Conservation (phyloP, 768 basidiomycete genomes). For the Leccinum rimulosum region DNA sequence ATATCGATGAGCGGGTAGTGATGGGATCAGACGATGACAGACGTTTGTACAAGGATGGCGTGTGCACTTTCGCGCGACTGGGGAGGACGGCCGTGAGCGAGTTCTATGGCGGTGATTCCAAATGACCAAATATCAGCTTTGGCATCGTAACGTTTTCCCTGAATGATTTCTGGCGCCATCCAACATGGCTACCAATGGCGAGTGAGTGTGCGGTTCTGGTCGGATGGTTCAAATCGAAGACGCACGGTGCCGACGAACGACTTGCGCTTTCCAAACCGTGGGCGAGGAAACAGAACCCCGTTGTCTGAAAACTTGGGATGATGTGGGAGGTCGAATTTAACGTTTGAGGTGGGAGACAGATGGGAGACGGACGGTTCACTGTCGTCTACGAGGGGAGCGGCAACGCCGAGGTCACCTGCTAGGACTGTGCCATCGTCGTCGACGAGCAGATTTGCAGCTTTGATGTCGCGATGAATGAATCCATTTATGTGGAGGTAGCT, state of each 20-base stretch:
- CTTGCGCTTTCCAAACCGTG: constrained; percentile 71
- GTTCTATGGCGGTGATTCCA: constrained; percentile 91
- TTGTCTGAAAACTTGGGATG: constrained; percentile 3
- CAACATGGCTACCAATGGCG: constrained; percentile 65
- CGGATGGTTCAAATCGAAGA: constrained; percentile 2
- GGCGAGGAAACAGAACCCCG: constrained; percentile 27
- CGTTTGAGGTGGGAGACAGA: constrained; percentile 27
- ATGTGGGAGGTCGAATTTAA: constrained; percentile 35
- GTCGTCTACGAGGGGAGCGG: constrained; percentile 77
- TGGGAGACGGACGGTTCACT: constrained; percentile 37
- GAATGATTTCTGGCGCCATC: constrained; percentile 96
- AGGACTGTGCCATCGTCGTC: constrained; percentile 90
- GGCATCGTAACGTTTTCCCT: constrained; percentile 79
- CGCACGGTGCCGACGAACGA: constrained; percentile 90
- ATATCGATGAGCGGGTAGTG: constrained; percentile 1
- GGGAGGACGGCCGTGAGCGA: constrained; percentile 87
- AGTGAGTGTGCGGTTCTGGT: constrained; percentile 1
- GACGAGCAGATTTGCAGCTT: constrained; percentile 90
- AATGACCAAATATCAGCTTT: constrained; percentile 96
- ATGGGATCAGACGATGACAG: constrained; percentile 15
- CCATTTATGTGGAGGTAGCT: constrained; percentile 89
- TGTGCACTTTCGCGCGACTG: constrained; percentile 72
- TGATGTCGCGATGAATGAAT: constrained; percentile 91
- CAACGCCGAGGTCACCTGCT: constrained; percentile 90
- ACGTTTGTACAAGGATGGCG: constrained; percentile 75